phyloP scores from a whole-genome alignment of 2,329 filamentous ascomycete genomes.

The Biscogniauxia marginata region DNA sequence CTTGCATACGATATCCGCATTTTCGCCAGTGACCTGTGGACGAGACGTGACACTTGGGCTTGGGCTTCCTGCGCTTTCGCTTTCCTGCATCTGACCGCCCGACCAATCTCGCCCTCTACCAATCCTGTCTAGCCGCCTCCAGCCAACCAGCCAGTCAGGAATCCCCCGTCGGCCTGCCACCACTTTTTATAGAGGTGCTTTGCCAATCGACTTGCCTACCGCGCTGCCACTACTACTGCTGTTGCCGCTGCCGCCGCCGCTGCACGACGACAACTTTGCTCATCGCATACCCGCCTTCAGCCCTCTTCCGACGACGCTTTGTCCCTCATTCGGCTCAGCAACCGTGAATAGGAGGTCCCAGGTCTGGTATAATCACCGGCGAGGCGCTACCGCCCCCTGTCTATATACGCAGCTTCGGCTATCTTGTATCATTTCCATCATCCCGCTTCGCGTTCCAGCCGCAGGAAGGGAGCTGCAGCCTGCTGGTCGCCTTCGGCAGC shows the following conservation, averaged over 20 bases:
- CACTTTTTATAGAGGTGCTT: background rate
- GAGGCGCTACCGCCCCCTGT: slow-evolving; percentile 11
- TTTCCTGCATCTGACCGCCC: slow-evolving; percentile 31
- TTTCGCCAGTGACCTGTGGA: slow-evolving; percentile 20
- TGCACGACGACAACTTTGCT: slow-evolving; percentile 8
- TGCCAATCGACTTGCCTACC: background rate
- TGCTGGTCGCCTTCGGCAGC: slow-evolving; percentile 31
- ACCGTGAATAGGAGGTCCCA: background rate
- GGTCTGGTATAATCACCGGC: slow-evolving; percentile 2
- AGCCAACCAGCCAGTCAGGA: slow-evolving; percentile 8
- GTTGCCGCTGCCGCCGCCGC: slow-evolving; percentile 1
- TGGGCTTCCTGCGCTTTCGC: slow-evolving; percentile 28
- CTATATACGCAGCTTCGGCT: slow-evolving; percentile 14
- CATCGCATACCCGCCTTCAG: slow-evolving; percentile 5
- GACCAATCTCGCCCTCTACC: slow-evolving; percentile 25
- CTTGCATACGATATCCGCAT: slow-evolving; percentile 15
- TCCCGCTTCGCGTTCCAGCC: slow-evolving; percentile 8
- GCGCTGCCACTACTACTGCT: background rate
- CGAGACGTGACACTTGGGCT: slow-evolving; percentile 22
- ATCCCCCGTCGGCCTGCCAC: slow-evolving; percentile 27
- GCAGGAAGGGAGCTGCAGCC: slow-evolving; percentile 30
- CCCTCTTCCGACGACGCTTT: slow-evolving; percentile 10
- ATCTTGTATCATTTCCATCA: slow-evolving; percentile 1
- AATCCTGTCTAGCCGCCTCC: slow-evolving; percentile 24
- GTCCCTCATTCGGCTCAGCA: slow-evolving; percentile 7